Conservation (phyloP, 208 protist species). For the Perkinsela sp. region DNA sequence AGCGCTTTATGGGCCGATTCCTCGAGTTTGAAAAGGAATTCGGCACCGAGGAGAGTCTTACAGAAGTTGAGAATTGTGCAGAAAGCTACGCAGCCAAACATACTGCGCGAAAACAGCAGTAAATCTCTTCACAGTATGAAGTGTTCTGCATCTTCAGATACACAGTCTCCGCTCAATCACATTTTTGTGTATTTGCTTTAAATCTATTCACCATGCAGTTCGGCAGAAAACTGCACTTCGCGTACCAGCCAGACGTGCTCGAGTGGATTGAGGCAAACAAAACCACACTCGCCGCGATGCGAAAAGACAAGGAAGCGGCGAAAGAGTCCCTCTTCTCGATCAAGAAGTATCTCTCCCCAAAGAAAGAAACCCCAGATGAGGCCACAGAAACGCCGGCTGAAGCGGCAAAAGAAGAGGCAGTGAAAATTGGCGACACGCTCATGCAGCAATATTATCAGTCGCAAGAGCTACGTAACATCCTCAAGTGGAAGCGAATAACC, state of each 20-base stretch:
- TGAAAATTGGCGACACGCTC: slow-evolving; percentile 3
- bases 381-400: background rate
- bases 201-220: background rate
- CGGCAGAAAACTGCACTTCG: background rate
- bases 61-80: background rate
- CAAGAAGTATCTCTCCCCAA: background rate
- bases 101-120: no score
- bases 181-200: no score
- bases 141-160: no score
- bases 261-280: background rate
- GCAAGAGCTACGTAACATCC: slow-evolving; percentile 45
- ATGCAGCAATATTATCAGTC: slow-evolving; percentile 49
- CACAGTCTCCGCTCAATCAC: no score
- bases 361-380: background rate
- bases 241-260: background rate
- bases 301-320: background rate
- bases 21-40: background rate
- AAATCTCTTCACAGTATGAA: no score
- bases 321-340: background rate
- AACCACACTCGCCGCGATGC: background rate
- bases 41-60: background rate
- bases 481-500: slow-evolving; percentile 70
- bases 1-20: background rate
- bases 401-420: background rate
- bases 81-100: background rate